These are phyloP conservation scores for Rhodotorula sp. DNA, from an alignment of 1,284 basidiomycete genomes.

Conservation along the genomic window DNA sequence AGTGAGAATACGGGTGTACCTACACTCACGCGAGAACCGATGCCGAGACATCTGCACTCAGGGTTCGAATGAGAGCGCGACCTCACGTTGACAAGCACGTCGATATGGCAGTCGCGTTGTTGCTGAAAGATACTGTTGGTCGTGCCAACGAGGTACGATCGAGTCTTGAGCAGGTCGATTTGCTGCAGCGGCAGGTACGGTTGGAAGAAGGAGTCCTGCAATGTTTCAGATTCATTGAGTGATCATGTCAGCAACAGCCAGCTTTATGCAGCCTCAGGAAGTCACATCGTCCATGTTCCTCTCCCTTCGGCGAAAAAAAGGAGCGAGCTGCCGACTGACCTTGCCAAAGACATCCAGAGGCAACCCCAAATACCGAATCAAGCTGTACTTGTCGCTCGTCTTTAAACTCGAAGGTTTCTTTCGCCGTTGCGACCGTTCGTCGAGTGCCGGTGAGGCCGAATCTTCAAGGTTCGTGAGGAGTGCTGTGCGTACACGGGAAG, in stretches of 20 bases:
- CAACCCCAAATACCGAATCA: slow-evolving; percentile 86
- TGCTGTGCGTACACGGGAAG: slow-evolving; percentile 56
- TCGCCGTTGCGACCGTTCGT: slow-evolving; percentile 62
- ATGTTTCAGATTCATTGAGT: too few species aligned
- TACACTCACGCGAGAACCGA: too few species aligned
- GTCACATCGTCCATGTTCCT: background rate
- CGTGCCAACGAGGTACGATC: slow-evolving; percentile 78
- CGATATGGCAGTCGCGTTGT: slow-evolving; percentile 75
- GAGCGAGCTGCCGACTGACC: slow-evolving; percentile 18
- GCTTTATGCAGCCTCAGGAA: background rate
- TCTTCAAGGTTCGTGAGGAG: slow-evolving; percentile 86
- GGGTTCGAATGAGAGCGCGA: background rate
- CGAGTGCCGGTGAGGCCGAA: slow-evolving; percentile 82
- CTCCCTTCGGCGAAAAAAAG: background rate
- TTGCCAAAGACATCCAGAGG: slow-evolving; percentile 65
- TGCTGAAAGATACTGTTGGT: slow-evolving; percentile 96
- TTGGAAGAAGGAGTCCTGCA: slow-evolving; percentile 88
- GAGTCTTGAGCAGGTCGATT: slow-evolving; percentile 78
- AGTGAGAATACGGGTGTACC: too few species aligned
- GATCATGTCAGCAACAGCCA: background rate
- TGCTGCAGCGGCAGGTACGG: slow-evolving; percentile 96
- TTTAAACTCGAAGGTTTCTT: slow-evolving; percentile 73
- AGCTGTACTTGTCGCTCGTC: slow-evolving; percentile 86
- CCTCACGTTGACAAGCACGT: slow-evolving; percentile 82
- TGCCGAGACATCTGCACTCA: too few species aligned